Conservation (phyloP, 192 early-diverging fungal species). For the Backusella westeae region DNA sequence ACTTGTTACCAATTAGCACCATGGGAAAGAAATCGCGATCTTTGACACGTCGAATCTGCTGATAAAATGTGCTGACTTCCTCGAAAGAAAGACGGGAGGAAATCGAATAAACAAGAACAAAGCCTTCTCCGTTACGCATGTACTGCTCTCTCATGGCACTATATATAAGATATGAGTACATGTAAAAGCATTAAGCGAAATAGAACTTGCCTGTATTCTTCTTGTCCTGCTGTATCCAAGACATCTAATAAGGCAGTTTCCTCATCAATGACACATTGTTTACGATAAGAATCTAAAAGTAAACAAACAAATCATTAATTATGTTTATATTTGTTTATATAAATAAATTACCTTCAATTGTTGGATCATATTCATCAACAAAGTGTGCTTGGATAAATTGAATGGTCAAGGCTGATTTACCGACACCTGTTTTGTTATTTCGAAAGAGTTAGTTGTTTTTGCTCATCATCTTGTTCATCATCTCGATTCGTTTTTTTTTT, state of each 20-base stretch:
- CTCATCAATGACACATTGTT: slow-evolving; percentile 94
- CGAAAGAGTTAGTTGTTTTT: too few species aligned
- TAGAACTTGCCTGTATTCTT: slow-evolving; percentile 66
- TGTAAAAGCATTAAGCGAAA: background rate
- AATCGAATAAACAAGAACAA: slow-evolving; percentile 84
- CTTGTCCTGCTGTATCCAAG: slow-evolving; percentile 96
- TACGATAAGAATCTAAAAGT: slow-evolving; percentile 83
- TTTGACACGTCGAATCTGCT: slow-evolving; percentile 80
- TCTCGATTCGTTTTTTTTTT: too few species aligned
- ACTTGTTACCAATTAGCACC: slow-evolving; percentile 87
- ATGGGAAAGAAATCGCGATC: slow-evolving; percentile 75
- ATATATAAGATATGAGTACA: background rate
- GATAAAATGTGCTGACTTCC: slow-evolving; percentile 69
- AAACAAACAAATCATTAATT: background rate
- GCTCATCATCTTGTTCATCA: too few species aligned
- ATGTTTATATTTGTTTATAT: background rate
- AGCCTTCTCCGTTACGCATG: slow-evolving; percentile 83
- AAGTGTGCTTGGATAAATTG: slow-evolving; percentile 81
- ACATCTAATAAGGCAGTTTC: slow-evolving; percentile 89
- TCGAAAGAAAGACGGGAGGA: slow-evolving; percentile 71
- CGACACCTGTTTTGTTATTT: slow-evolving; percentile 44
- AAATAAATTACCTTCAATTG: slow-evolving; percentile 67
- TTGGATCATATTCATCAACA: slow-evolving; percentile 93
- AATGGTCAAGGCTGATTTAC: slow-evolving; percentile 81
- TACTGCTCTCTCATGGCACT: slow-evolving; percentile 70